Base-by-base conservation (phyloP, 1,284 basidiomycete genomes). In the Hypsizygus ulmarius region DNA sequence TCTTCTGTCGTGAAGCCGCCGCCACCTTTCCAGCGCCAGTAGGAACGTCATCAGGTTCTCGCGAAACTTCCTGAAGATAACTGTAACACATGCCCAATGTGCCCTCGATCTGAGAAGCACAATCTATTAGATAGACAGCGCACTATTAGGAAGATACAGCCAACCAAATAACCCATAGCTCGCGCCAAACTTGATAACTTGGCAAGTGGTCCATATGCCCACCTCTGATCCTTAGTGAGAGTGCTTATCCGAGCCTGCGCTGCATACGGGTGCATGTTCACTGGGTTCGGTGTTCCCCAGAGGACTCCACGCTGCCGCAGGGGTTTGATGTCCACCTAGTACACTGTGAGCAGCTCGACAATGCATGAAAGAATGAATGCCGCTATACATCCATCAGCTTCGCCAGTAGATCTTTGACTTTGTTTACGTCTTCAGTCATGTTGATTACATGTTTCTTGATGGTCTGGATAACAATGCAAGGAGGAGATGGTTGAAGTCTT, bases 151-250 rank as follows among this genome's bases (percentile, higher is more conserved):
- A 32, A 3, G 5, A 21, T 19, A 15, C 15, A 16, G 59, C 82
- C 53, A 63, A 92, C 90, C 53, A 91, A 75, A 66, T 93, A 89
- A 5, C 79, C 81, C 90, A 93, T 90, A 8, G 81, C 86, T 39
- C 87, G 73, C 8, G 89, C 86, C 58, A 94, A 72, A 32, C 70
- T 65, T 11, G 73, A 68, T 18, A 87, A 58, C 41, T 67, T 74
- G 35, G 70, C 66, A 30, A 88, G 64, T 11, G 68, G 49, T 3
- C 52, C 52, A 52, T 61, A 72, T 9, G 76, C 72, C 69, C 72
- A 78, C 49, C 54, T 56, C 33, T 77, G 71, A 7, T 73, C 64
- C 36, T 62, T 67, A 35, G 57, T 55, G 18, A 78, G 58, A 45
- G 70, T 59, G 9, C 39, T 15, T 51, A 73, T 66, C 11, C 71